These are phyloP conservation scores for Jamesozyma piceae DNA, from an alignment of 805 yeast species.

Conservation along the genomic window DNA sequence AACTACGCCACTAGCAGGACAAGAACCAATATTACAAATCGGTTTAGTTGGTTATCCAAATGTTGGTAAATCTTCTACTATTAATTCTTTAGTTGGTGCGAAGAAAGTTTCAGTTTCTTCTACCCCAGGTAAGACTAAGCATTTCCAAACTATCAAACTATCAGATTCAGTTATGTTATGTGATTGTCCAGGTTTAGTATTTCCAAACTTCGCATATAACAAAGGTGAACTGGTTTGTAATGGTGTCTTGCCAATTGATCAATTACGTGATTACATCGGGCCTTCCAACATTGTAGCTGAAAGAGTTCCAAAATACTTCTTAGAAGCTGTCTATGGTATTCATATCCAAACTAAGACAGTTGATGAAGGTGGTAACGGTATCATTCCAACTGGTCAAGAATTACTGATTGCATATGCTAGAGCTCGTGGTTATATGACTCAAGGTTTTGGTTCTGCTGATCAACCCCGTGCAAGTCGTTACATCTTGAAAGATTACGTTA, in stretches of 20 bases:
- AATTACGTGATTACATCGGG: conserved; percentile 82
- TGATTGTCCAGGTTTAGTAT: conserved; percentile 98
- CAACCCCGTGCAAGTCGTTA: conserved; percentile 90
- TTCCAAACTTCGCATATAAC: conserved; percentile 94
- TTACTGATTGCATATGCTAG: conserved; percentile 84
- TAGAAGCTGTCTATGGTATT: conserved; percentile 92
- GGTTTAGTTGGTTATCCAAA: conserved; percentile 98
- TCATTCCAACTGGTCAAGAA: conserved; percentile 78
- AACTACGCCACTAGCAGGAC: conserved; percentile 45
- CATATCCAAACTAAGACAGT: conserved; percentile 64
- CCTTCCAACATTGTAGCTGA: conserved; percentile 80
- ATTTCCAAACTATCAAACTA: conserved; percentile 89
- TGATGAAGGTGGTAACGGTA: conserved; percentile 83
- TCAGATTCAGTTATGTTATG: conserved; percentile 78
- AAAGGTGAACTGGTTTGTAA: conserved; percentile 95
- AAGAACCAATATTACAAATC: conserved; percentile 62
- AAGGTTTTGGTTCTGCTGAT: conserved; percentile 95
- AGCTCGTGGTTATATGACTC: conserved; percentile 95
- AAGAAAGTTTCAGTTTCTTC: conserved; percentile 97
- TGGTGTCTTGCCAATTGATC: conserved; percentile 98
- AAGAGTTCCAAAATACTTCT: conserved; percentile 76
- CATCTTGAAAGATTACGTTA: conserved; percentile 87
- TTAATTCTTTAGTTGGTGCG: conserved; percentile 91
- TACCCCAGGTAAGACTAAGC: conserved; percentile 98
- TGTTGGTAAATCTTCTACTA: conserved; percentile 94